phyloP scores from a whole-genome alignment of 768 basidiomycete species.

The Russula brevipes region DNA sequence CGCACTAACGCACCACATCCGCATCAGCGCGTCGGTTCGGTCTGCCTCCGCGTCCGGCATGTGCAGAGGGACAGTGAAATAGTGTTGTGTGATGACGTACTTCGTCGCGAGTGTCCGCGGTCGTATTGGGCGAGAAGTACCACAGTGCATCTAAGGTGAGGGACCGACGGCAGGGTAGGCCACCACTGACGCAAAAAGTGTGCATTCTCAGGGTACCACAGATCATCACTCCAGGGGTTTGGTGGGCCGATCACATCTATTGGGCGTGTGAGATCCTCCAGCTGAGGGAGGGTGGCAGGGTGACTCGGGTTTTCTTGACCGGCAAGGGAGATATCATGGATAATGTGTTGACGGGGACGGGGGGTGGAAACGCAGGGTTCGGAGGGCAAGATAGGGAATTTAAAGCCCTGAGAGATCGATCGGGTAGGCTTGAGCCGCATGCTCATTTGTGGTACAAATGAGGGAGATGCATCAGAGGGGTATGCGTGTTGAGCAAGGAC shows the following conservation, averaged over 20 bases:
- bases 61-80: slow-evolving; percentile 63
- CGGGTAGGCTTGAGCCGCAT: slow-evolving; percentile 25
- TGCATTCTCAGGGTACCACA: slow-evolving; percentile 68
- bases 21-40: slow-evolving; percentile 53
- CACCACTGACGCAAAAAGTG: slow-evolving; percentile 81
- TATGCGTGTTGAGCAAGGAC: slow-evolving; percentile 33
- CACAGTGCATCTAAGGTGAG: slow-evolving; percentile 65
- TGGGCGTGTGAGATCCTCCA: not conserved
- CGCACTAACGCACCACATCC: slow-evolving; percentile 63
- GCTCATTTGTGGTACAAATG: slow-evolving; percentile 28
- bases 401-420: slow-evolving; percentile 27
- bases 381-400: slow-evolving; percentile 18
- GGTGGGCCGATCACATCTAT: slow-evolving; percentile 22
- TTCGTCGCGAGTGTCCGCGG: slow-evolving; percentile 52
- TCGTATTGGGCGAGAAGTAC: slow-evolving; percentile 62
- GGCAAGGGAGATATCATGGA: slow-evolving; percentile 8
- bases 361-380: slow-evolving; percentile 1
- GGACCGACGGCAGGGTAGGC: slow-evolving; percentile 60
- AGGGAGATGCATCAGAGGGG: slow-evolving; percentile 15
- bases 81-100: slow-evolving; percentile 69
- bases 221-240: slow-evolving; percentile 62
- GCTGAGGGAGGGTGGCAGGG: slow-evolving; percentile 2
- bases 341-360: slow-evolving; percentile 18
- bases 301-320: not conserved
- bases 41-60: slow-evolving; percentile 15